A percentile compares a stretch with the other conserved stretches of the same genome.
Conservation (phyloP, 306 rosid genomes). For the Castanopsis chinensis region DNA sequence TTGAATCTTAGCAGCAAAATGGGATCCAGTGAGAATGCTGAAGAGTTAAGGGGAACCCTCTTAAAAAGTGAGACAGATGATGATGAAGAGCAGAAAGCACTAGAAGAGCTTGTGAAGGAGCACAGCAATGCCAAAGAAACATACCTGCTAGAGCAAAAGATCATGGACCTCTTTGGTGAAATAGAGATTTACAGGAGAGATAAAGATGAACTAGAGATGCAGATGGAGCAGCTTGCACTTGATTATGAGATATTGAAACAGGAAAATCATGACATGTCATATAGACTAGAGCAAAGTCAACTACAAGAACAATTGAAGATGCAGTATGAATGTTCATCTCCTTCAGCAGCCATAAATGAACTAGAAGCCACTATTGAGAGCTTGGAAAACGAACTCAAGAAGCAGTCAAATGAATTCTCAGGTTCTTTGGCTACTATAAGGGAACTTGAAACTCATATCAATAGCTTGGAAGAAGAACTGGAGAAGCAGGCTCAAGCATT, state of each 20-base stretch:
- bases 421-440: constrained; percentile 68
- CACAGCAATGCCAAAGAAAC: constrained; percentile 52
- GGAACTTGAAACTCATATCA: constrained; percentile 61
- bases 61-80: constrained; percentile 45
- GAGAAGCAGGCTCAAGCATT: constrained; percentile 65
- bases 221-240: constrained; percentile 94
- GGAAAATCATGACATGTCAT: constrained; percentile 78
- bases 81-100: constrained; percentile 78
- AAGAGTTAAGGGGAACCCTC: constrained; percentile 28
- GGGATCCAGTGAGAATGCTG: constrained; percentile 30
- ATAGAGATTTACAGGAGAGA: constrained; percentile 82
- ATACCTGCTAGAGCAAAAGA: constrained; percentile 60
- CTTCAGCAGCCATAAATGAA: constrained; percentile 47
- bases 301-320: constrained; percentile 79
- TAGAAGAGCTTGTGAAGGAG: constrained; percentile 67
- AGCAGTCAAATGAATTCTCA: constrained; percentile 62
- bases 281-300: constrained; percentile 85
- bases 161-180: constrained; percentile 72
- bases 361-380: constrained; percentile 56
- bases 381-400: constrained; percentile 69
- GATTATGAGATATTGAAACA: constrained; percentile 97
- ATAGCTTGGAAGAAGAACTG: constrained; percentile 68
- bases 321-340: constrained; percentile 70
- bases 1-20: constrained; percentile 21
- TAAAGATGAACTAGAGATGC: constrained; percentile 95